These are phyloP conservation scores for Leccinum rimulosum DNA, from an alignment of 768 basidiomycete species.

Conservation along the genomic window DNA sequence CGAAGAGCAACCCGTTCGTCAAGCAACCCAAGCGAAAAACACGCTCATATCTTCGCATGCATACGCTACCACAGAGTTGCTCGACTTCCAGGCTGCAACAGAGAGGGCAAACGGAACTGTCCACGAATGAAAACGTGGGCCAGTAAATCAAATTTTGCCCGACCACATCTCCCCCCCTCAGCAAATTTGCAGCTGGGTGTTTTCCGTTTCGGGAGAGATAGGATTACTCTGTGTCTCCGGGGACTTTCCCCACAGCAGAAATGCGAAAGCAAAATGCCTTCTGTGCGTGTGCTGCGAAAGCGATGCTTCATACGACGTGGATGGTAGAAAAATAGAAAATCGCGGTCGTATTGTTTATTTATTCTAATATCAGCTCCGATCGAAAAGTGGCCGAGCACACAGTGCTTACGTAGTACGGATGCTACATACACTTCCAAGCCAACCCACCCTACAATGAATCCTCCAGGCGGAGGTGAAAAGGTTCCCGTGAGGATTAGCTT, in stretches of 20 bases:
- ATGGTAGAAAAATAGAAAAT: slow-evolving; percentile 20
- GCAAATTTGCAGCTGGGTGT: slow-evolving; percentile 71
- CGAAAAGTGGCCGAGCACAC: slow-evolving; percentile 6
- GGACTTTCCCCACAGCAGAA: slow-evolving; percentile 90
- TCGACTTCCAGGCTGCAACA: slow-evolving; percentile 43
- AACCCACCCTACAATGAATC: slow-evolving; percentile 16
- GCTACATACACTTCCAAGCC: not conserved
- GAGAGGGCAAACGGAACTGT: slow-evolving; percentile 52
- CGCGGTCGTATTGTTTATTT: not conserved
- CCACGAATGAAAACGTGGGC: slow-evolving; percentile 16
- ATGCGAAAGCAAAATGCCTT: slow-evolving; percentile 43
- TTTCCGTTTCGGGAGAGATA: slow-evolving; percentile 62
- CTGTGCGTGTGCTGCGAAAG: slow-evolving; percentile 81
- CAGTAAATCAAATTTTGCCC: slow-evolving; percentile 49
- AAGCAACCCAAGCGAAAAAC: slow-evolving; percentile 44
- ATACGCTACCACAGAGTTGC: slow-evolving; percentile 40
- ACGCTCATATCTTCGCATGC: slow-evolving; percentile 79
- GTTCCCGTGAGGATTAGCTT: slow-evolving; percentile 16
- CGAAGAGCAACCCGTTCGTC: slow-evolving; percentile 41
- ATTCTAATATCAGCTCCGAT: slow-evolving; percentile 21
- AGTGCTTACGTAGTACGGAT: not conserved
- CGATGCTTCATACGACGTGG: slow-evolving; percentile 76
- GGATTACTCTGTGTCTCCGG: slow-evolving; percentile 78
- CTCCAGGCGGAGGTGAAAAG: slow-evolving; percentile 14
- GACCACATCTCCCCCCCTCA: slow-evolving; percentile 48